Percentiles rank a stretch among this genome's conserved stretches.
Conservation (phyloP, 2,329 filamentous ascomycete genomes). For the Myriosclerotinia scirpicola region DNA sequence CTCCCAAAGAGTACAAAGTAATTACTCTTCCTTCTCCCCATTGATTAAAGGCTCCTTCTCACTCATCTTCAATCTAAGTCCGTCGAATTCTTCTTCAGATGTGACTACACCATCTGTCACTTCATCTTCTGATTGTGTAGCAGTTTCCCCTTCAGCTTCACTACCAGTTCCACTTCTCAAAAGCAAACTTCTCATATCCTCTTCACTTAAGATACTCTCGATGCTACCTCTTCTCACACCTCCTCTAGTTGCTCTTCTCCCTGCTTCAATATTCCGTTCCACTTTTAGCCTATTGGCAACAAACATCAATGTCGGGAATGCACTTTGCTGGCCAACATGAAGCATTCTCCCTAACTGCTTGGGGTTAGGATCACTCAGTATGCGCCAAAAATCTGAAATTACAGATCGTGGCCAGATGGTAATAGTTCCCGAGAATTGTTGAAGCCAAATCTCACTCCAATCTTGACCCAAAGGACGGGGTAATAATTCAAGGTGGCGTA, state of each 20-base stretch:
- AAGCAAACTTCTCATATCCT: constrained; percentile 55
- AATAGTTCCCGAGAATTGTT: constrained; percentile 90
- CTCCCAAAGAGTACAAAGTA: neutral
- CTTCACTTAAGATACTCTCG: constrained; percentile 61
- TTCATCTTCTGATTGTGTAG: constrained; percentile 40
- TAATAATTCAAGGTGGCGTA: constrained; percentile 87
- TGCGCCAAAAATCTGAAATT: constrained; percentile 77
- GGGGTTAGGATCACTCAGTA: constrained; percentile 79
- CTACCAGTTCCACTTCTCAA: constrained; percentile 33
- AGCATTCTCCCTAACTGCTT: constrained; percentile 82
- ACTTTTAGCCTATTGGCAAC: constrained; percentile 83
- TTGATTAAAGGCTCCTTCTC: neutral
- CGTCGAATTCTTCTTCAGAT: constrained; percentile 32
- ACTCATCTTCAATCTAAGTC: constrained; percentile 3
- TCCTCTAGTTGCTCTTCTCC: constrained; percentile 54
- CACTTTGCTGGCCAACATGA: constrained; percentile 81
- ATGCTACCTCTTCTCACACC: constrained; percentile 53
- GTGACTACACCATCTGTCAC: constrained; percentile 34
- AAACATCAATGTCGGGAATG: constrained; percentile 90
- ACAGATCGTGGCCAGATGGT: constrained; percentile 92
- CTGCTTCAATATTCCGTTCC: constrained; percentile 67
- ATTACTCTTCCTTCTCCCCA: constrained; percentile 1
- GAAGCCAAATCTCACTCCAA: constrained; percentile 95
- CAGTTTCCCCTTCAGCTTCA: constrained; percentile 39
- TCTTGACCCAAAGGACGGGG: constrained; percentile 90